Percentiles rank a stretch among this genome's conserved stretches.
These are phyloP conservation scores for Phellinidium pouzarii DNA, from an alignment of 1,284 basidiomycete species.

Conservation along the genomic window DNA sequence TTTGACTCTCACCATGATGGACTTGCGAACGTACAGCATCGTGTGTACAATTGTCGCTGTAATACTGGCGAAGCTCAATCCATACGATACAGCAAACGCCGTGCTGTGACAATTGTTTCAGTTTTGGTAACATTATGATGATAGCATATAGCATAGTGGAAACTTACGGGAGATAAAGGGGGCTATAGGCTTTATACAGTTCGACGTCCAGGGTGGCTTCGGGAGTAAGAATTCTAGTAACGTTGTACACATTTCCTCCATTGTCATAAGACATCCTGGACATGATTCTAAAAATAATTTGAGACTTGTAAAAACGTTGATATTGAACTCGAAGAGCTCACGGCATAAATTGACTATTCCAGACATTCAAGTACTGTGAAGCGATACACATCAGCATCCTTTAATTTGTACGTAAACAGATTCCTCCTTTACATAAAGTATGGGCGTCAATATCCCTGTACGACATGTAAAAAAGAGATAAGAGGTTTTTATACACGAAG, in stretches of 20 bases:
- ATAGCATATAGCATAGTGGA: background rate
- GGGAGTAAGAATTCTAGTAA: conserved; percentile 45
- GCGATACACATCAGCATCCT: conserved; percentile 34
- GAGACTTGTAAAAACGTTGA: background rate
- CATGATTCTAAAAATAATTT: conserved; percentile 31
- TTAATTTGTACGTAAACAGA: conserved; percentile 38
- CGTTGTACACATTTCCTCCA: conserved; percentile 48
- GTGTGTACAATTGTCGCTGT: conserved; percentile 68
- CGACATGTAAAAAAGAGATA: background rate
- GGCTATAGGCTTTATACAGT: conserved; percentile 50
- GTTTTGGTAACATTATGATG: background rate
- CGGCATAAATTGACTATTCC: conserved; percentile 36
- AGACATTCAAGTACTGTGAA: conserved; percentile 35
- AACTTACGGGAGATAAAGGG: conserved; percentile 50
- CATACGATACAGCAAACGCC: conserved; percentile 60
- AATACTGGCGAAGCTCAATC: conserved; percentile 55
- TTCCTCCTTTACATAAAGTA: conserved; percentile 15
- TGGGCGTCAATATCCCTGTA: conserved; percentile 18
- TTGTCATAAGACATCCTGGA: conserved; percentile 54
- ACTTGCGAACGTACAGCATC: conserved; percentile 74
- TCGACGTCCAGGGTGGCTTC: conserved; percentile 46
- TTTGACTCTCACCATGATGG: conserved; percentile 63
- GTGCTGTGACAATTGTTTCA: conserved; percentile 22
- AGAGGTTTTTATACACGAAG: background rate
- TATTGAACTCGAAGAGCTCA: background rate